Evolutionary conservation across 129 eudicot species (phyloP).

Genomic region (Deinandra increscens): DNA sequence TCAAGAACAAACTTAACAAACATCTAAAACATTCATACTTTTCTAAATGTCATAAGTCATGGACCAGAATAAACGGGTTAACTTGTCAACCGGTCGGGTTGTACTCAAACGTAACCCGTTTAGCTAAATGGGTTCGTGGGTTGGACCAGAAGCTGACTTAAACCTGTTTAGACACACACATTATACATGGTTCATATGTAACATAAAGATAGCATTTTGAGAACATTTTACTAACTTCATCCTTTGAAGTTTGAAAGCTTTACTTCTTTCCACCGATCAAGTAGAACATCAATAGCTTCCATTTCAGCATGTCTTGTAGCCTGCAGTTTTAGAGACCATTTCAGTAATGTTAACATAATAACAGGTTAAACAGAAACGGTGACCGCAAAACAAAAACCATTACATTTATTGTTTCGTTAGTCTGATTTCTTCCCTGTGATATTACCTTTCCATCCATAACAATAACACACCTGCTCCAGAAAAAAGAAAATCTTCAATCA

Average conservation of each 20-base stretch:
- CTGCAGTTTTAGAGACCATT: constrained; percentile 43
- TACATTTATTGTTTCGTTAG: constrained; percentile 84
- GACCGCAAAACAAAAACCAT: not conserved
- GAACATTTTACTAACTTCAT: constrained; percentile 50
- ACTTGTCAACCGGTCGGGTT: too few species aligned
- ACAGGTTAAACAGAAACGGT: not conserved
- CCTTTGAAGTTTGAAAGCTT: constrained; percentile 37
- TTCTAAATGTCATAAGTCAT: too few species aligned
- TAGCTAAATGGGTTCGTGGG: too few species aligned
- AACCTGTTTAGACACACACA: too few species aligned
- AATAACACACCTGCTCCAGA: constrained; percentile 55
- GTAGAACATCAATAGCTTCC: constrained; percentile 73
- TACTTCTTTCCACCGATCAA: constrained; percentile 54
- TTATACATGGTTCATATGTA: constrained; percentile 96
- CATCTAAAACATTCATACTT: too few species aligned
- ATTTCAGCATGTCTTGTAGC: constrained; percentile 93
- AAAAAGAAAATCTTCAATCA: not conserved
- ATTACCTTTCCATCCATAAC: constrained; percentile 72
- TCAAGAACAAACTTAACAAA: too few species aligned
- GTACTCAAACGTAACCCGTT: too few species aligned
- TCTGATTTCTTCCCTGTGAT: constrained; percentile 79
- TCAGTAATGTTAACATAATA: constrained; percentile 16
- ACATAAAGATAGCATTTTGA: constrained; percentile 77
- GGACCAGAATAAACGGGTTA: too few species aligned
- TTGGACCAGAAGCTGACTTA: too few species aligned